These are phyloP conservation scores for Diaporthe amygdali DNA, from an alignment of 2,329 filamentous ascomycete genomes.

Conservation along the genomic window DNA sequence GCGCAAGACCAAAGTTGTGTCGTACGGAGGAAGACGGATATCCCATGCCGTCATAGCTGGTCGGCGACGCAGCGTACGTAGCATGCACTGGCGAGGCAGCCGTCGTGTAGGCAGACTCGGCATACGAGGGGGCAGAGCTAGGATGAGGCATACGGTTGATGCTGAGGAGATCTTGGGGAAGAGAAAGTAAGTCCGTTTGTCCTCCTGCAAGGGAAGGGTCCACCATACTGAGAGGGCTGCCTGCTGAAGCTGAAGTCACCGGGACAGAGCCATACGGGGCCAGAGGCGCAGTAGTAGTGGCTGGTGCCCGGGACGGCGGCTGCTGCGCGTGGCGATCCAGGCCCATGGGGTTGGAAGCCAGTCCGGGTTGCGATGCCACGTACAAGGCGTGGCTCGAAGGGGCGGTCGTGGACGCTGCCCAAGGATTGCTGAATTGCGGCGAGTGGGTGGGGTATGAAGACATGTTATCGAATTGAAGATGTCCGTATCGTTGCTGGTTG, in stretches of 20 bases:
- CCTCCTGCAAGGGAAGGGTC: constrained; percentile 60
- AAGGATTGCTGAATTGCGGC: constrained; percentile 90
- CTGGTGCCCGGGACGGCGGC: constrained; percentile 51
- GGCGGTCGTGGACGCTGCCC: constrained; percentile 66
- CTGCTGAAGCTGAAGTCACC: constrained; percentile 75
- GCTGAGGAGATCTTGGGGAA: constrained; percentile 76
- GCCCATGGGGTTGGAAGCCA: constrained; percentile 64
- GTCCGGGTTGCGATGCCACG: constrained; percentile 54
- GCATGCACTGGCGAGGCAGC: constrained; percentile 70
- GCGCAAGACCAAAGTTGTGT: constrained; percentile 61
- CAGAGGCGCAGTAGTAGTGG: constrained; percentile 65
- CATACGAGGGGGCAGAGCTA: constrained; percentile 68
- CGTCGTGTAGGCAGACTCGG: constrained; percentile 71
- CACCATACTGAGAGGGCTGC: constrained; percentile 65
- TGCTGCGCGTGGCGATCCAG: constrained; percentile 59
- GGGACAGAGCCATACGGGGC: constrained; percentile 75
- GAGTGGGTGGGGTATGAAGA: constrained; percentile 67
- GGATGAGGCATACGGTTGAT: constrained; percentile 67
- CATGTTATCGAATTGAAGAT: constrained; percentile 81
- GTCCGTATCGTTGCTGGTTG: constrained; percentile 81
- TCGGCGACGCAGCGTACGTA: constrained; percentile 70
- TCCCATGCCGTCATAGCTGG: constrained; percentile 77
- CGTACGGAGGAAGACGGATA: constrained; percentile 72
- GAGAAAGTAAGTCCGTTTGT: constrained; percentile 71
- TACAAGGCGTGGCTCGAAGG: constrained; percentile 66